Evolutionary conservation across 108 stramenopile genomes (phyloP).

Genomic region (Fistulifera solaris): DNA sequence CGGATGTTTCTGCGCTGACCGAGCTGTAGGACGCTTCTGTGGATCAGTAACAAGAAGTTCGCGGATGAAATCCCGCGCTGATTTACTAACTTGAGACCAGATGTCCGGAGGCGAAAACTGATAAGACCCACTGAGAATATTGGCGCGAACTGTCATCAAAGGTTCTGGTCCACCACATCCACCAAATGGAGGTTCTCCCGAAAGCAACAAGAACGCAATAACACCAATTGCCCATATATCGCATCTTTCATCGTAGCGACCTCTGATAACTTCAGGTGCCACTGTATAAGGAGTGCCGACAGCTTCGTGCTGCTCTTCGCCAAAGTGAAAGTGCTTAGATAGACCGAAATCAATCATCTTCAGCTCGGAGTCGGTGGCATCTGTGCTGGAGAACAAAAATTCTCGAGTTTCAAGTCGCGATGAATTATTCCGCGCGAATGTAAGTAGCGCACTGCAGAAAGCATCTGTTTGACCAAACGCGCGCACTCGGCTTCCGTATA

Average conservation of each 20-base stretch:
- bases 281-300: conserved; percentile 87
- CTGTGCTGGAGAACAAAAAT: conserved; percentile 65
- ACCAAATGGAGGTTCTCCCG: conserved; percentile 81
- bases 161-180: conserved; percentile 79
- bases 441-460: conserved; percentile 83
- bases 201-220: conserved; percentile 70
- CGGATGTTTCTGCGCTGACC: conserved; percentile 65
- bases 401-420: conserved; percentile 82
- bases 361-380: conserved; percentile 53
- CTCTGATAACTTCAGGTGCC: conserved; percentile 81
- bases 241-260: conserved; percentile 78
- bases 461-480: conserved; percentile 81
- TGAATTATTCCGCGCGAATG: conserved; percentile 90
- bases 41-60: conserved; percentile 81
- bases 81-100: conserved; percentile 58
- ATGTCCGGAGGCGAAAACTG: conserved; percentile 69
- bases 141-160: conserved; percentile 67
- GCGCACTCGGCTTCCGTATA: conserved; percentile 91
- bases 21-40: conserved; percentile 72
- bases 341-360: conserved; percentile 99
- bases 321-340: conserved; percentile 82
- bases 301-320: conserved; percentile 77
- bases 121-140: conserved; percentile 55
- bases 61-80: conserved; percentile 81
- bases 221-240: conserved; percentile 86